Conservation (phyloP, 176 grass and related monocot genomes). For the Neostapfia colusana region DNA sequence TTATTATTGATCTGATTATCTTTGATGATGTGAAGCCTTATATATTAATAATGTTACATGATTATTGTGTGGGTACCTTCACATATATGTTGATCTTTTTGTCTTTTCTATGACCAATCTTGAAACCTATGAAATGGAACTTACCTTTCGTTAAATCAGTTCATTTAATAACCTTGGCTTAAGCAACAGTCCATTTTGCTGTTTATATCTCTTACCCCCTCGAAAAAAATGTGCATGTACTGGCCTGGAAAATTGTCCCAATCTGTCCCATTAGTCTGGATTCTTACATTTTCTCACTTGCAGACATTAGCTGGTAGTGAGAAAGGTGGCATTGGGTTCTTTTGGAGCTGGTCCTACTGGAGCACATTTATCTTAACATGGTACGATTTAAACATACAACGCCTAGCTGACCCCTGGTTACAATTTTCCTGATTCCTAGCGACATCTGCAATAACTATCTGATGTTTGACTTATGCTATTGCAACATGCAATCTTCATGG, state of each 20-base stretch:
- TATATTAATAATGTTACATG: not conserved
- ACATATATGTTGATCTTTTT: not conserved
- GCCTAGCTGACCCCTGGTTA: not conserved
- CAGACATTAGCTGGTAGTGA: slow-evolving; percentile 76
- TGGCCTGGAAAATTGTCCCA: not conserved
- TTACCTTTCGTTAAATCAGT: not conserved
- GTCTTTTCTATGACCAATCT: not conserved
- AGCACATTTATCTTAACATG: slow-evolving; percentile 99
- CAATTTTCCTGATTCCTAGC: slow-evolving; percentile 12
- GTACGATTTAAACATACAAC: slow-evolving; percentile 47
- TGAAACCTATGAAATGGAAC: not conserved
- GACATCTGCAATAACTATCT: not conserved
- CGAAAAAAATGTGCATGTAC: not conserved
- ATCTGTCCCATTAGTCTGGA: slow-evolving; percentile 24
- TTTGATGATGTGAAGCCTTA: slow-evolving; percentile 7
- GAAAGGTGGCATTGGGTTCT: slow-evolving; percentile 88
- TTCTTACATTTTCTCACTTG: slow-evolving; percentile 33
- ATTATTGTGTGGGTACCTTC: slow-evolving; percentile 15
- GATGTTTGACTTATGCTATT: not conserved
- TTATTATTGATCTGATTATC: not conserved
- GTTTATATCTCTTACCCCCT: not conserved
- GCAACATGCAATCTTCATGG: not conserved
- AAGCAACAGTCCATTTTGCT: not conserved
- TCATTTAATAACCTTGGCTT: not conserved
- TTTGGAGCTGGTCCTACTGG: slow-evolving; percentile 99